Evolutionary conservation across 2,329 filamentous ascomycete genomes (phyloP).

Genomic region (Cercospora zeae-maydis): DNA sequence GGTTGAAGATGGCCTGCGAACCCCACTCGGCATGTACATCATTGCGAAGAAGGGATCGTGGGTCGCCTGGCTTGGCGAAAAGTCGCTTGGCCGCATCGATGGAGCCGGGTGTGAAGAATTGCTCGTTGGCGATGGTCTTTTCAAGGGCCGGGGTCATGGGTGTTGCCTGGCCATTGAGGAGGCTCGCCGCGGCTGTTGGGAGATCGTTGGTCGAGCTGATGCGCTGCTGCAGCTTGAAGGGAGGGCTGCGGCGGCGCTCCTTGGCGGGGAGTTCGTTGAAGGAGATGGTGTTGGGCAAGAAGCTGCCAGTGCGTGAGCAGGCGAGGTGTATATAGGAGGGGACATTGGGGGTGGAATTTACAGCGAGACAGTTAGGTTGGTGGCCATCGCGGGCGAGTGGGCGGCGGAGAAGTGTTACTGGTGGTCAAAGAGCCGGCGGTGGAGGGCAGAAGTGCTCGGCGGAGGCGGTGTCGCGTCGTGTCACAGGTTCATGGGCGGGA

Average conservation of each 20-base stretch:
- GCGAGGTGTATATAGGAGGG: not conserved
- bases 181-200: slow-evolving; percentile 34
- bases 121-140: slow-evolving; percentile 24
- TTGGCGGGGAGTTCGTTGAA: slow-evolving; percentile 60
- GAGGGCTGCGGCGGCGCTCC: slow-evolving; percentile 27
- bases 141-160: slow-evolving; percentile 41
- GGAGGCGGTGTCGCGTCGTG: not conserved
- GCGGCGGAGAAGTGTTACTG: not conserved
- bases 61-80: slow-evolving; percentile 49
- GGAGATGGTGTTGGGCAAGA: slow-evolving; percentile 87
- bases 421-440: not conserved
- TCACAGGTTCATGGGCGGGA: slow-evolving; percentile 1
- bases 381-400: slow-evolving; percentile 23
- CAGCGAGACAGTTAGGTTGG: slow-evolving; percentile 35
- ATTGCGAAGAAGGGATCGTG: slow-evolving; percentile 60
- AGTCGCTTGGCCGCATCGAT: slow-evolving; percentile 49
- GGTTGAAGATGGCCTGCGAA: slow-evolving; percentile 59
- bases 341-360: slow-evolving; percentile 27
- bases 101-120: slow-evolving; percentile 45
- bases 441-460: not conserved
- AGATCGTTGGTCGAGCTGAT: slow-evolving; percentile 28
- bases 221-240: slow-evolving; percentile 34
- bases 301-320: slow-evolving; percentile 51
- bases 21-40: slow-evolving; percentile 79
- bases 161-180: slow-evolving; percentile 40